Conservation (phyloP, 805 yeast species). For the Saturnispora diversa region DNA sequence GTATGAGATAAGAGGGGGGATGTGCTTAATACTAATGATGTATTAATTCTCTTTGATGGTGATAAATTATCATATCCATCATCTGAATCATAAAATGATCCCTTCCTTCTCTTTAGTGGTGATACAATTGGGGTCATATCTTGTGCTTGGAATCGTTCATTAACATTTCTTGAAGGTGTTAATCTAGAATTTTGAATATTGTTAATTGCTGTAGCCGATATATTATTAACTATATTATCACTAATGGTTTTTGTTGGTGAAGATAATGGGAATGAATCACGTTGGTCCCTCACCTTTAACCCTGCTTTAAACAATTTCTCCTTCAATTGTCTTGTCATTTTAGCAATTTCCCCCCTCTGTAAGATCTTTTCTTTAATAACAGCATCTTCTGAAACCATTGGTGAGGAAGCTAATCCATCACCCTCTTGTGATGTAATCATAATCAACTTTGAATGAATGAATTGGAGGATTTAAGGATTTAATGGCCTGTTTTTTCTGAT, state of each 20-base stretch:
- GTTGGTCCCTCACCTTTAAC: constrained; percentile 29
- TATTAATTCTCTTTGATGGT: constrained; percentile 24
- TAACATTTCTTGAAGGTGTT: constrained; percentile 12
- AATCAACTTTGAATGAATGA: too few species aligned
- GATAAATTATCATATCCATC: constrained; percentile 19
- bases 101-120: constrained; percentile 25
- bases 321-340: constrained; percentile 38
- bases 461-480: too few species aligned
- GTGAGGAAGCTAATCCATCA: constrained; percentile 4
- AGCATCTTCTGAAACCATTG: constrained; percentile 27
- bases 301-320: constrained; percentile 36
- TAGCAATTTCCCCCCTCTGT: constrained; percentile 39
- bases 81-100: constrained; percentile 11
- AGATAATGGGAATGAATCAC: constrained; percentile 14
- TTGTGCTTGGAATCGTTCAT: background rate
- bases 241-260: constrained; percentile 17
- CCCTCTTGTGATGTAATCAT: constrained; percentile 5
- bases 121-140: constrained; percentile 17
- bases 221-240: constrained; percentile 13
- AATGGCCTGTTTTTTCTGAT: too few species aligned
- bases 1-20: constrained; percentile 25
- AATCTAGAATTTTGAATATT: constrained; percentile 14
- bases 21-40: constrained; percentile 22
- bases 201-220: constrained; percentile 17
- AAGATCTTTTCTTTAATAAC: constrained; percentile 37